Conservation (phyloP, 257 asterid genomes). For the Solanum medicagineum region DNA sequence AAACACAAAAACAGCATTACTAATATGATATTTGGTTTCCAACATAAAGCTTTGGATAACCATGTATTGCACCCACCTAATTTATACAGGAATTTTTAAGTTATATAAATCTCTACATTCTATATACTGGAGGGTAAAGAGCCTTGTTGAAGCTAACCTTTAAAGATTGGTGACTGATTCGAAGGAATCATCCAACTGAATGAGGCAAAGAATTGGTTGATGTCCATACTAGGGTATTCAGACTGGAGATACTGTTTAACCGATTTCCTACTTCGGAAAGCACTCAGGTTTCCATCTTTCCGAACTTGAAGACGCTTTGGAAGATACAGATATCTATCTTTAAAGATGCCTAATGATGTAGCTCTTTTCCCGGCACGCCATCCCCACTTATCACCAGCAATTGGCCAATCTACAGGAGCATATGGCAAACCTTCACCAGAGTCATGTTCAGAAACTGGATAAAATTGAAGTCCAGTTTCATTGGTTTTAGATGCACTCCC, state of each 20-base stretch:
- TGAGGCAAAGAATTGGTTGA: slow-evolving; percentile 46
- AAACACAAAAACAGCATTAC: too few relatives aligned
- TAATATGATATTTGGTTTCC: not conserved
- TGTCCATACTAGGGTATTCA: slow-evolving; percentile 40
- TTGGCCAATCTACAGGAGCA: slow-evolving; percentile 77
- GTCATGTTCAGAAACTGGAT: slow-evolving; percentile 33
- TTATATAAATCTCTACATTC: not conserved
- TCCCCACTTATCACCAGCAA: slow-evolving; percentile 74
- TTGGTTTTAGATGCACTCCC: slow-evolving; percentile 7
- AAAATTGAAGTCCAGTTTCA: slow-evolving; percentile 33
- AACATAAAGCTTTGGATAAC: not conserved
- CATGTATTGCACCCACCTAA: too few relatives aligned
- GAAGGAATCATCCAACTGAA: slow-evolving; percentile 85
- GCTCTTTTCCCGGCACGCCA: slow-evolving; percentile 71
- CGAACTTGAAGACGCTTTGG: slow-evolving; percentile 22
- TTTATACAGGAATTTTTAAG: too few relatives aligned
- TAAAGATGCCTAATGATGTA: slow-evolving; percentile 28
- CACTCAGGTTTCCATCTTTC: slow-evolving; percentile 3
- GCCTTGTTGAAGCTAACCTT: slow-evolving; percentile 26
- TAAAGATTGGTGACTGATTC: not conserved
- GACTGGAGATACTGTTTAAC: slow-evolving; percentile 35
- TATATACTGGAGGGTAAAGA: not conserved
- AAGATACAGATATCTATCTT: slow-evolving; percentile 58
- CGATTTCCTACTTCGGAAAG: slow-evolving; percentile 48
- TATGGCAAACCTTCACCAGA: slow-evolving; percentile 77